These are phyloP conservation scores for Lindgomyces ingoldianus DNA, from an alignment of 495 filamentous ascomycete species.

Conservation along the genomic window DNA sequence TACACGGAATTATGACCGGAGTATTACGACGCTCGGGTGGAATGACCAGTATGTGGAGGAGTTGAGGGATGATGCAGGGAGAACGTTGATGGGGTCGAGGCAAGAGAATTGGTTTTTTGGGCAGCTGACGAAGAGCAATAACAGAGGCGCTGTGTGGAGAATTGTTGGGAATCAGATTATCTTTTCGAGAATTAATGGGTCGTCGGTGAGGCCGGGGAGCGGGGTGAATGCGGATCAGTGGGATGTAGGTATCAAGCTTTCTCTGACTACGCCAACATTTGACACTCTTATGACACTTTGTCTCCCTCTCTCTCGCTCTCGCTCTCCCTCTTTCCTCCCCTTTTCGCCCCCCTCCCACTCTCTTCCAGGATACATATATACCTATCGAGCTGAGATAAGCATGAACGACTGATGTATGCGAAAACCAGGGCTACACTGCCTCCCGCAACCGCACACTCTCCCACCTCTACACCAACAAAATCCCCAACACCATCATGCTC, in stretches of 20 bases:
- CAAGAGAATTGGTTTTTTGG: slow-evolving; percentile 73
- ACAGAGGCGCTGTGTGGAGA: slow-evolving; percentile 61
- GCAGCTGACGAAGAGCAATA: slow-evolving; percentile 53
- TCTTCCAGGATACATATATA: too few relatives aligned
- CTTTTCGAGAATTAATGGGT: slow-evolving; percentile 53
- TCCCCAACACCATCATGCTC: slow-evolving; percentile 67
- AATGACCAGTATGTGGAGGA: slow-evolving; percentile 58
- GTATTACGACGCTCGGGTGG: slow-evolving; percentile 52
- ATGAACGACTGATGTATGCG: too few relatives aligned
- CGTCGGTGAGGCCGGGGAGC: neutral
- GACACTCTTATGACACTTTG: too few relatives aligned
- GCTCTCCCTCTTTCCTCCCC: neutral
- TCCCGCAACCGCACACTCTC: slow-evolving; percentile 64
- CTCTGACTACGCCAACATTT: too few relatives aligned
- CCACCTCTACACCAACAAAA: slow-evolving; percentile 60
- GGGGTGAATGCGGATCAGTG: slow-evolving; percentile 26
- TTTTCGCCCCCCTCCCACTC: neutral
- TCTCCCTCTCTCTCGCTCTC: neutral
- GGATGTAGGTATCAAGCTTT: slow-evolving; percentile 26
- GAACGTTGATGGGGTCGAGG: slow-evolving; percentile 62
- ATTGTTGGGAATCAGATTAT: slow-evolving; percentile 67
- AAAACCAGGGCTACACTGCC: slow-evolving; percentile 62
- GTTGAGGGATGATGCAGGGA: slow-evolving; percentile 58
- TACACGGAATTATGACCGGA: slow-evolving; percentile 66
- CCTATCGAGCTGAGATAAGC: too few relatives aligned